A percentile compares a stretch with the other conserved stretches of the same genome.
phyloP scores from a whole-genome alignment of 2,329 filamentous ascomycete species.

The Fusarium sp. region DNA sequence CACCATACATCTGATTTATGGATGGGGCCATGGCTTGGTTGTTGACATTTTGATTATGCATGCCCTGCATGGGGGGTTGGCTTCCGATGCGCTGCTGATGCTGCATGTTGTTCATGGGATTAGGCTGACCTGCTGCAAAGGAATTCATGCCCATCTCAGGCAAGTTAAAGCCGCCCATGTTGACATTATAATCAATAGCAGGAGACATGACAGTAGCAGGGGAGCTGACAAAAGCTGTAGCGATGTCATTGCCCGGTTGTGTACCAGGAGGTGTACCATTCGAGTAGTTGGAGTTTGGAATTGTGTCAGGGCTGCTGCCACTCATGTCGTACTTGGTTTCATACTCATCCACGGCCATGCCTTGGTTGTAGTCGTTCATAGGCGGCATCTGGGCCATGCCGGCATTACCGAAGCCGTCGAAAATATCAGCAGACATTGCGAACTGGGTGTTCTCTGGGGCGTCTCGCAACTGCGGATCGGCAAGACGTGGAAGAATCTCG shows the following conservation, averaged over 20 bases:
- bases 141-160: conserved; percentile 66
- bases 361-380: conserved; percentile 62
- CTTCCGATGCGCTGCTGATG: conserved; percentile 45
- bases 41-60: conserved; percentile 43
- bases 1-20: conserved; percentile 46
- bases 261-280: conserved; percentile 45
- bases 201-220: conserved; percentile 64
- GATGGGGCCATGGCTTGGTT: conserved; percentile 38
- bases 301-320: conserved; percentile 50
- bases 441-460: conserved; percentile 62
- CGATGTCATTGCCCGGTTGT: conserved; percentile 52
- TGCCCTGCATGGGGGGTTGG: conserved; percentile 48
- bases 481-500: conserved; percentile 73
- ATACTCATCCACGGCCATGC: conserved; percentile 57
- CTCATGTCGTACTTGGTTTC: conserved; percentile 55
- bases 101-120: conserved; percentile 36
- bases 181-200: conserved; percentile 60
- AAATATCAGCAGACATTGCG: conserved; percentile 66
- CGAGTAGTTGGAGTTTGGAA: conserved; percentile 46
- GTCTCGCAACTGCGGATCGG: conserved; percentile 69
- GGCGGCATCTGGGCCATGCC: conserved; percentile 66
- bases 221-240: conserved; percentile 63
- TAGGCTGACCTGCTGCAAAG: conserved; percentile 49
- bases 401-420: conserved; percentile 73
- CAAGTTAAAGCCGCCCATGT: conserved; percentile 59